These are phyloP conservation scores for Heterobasidion parviporum DNA, from an alignment of 1,284 basidiomycete genomes.

Conservation along the genomic window DNA sequence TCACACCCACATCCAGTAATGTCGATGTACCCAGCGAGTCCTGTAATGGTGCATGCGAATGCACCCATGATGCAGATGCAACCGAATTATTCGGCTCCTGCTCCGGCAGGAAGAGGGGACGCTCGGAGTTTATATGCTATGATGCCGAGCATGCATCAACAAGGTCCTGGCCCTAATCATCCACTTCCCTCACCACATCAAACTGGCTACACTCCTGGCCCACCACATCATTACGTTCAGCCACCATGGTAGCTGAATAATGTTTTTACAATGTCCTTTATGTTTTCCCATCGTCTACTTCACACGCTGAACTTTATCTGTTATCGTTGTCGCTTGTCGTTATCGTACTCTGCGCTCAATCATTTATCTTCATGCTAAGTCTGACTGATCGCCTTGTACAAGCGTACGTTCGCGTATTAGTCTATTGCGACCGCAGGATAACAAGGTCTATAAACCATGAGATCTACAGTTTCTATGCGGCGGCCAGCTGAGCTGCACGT, in stretches of 20 bases:
- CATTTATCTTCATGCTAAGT: not conserved
- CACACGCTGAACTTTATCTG: constrained; percentile 12
- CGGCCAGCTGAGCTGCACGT: constrained; percentile 72
- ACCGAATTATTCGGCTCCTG: constrained; percentile 16
- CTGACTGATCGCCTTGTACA: no score
- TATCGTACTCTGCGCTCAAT: not conserved
- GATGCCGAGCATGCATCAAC: constrained; percentile 14
- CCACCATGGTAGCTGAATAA: constrained; percentile 29
- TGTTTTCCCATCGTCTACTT: constrained; percentile 8
- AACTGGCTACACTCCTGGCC: constrained; percentile 7
- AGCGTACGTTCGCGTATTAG: not conserved
- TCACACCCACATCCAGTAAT: constrained; percentile 18
- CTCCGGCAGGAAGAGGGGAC: constrained; percentile 13
- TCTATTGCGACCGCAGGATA: not conserved
- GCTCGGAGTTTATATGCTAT: constrained; percentile 18
- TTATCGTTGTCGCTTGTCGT: constrained; percentile 15
- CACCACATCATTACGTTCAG: constrained; percentile 23
- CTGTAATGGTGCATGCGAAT: constrained; percentile 53
- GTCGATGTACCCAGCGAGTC: constrained; percentile 60
- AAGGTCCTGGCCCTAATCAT: not conserved
- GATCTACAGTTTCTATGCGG: not conserved
- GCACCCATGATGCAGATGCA: constrained; percentile 19
- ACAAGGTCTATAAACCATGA: not conserved
- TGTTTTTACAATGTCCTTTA: constrained; percentile 1
- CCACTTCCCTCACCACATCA: not conserved